Conservation (phyloP, 2,329 filamentous ascomycete species). For the Verticillium nubilum region DNA sequence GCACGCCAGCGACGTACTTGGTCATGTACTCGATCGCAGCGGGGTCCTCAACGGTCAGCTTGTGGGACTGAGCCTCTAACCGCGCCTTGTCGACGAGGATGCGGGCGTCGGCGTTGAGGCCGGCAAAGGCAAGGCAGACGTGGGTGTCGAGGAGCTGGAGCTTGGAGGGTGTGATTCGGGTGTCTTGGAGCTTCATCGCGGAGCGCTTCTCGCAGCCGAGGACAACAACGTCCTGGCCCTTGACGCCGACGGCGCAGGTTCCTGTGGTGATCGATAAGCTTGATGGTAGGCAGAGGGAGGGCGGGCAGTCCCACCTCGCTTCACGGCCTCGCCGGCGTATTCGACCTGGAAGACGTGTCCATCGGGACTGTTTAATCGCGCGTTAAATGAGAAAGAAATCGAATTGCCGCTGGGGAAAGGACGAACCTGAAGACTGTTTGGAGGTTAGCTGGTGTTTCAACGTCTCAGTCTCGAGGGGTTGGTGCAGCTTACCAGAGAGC, state of each 20-base stretch:
- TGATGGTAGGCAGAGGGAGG: conserved; percentile 14
- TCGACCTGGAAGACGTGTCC: conserved; percentile 99
- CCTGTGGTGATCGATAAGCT: conserved; percentile 42
- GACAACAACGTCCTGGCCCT: conserved; percentile 90
- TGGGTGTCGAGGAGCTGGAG: conserved; percentile 94
- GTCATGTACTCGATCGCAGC: conserved; percentile 99
- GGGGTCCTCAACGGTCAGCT: conserved; percentile 93
- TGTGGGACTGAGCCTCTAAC: conserved; percentile 94
- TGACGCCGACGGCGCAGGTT: conserved; percentile 96
- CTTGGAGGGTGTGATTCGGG: conserved; percentile 97
- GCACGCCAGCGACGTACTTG: conserved; percentile 95
- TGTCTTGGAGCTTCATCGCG: conserved; percentile 99
- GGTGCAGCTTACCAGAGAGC: conserved; percentile 73
- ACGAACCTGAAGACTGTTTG: conserved; percentile 75
- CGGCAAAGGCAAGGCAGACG: conserved; percentile 94
- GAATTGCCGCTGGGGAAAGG: conserved; percentile 8
- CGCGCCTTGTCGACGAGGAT: conserved; percentile 98
- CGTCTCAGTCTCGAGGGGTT: conserved; percentile 5
- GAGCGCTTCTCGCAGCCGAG: conserved; percentile 98
- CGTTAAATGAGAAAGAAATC: conserved; percentile 33
- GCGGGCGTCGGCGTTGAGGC: conserved; percentile 93
- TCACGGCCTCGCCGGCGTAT: conserved; percentile 97
- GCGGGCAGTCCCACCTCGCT: conserved; percentile 64
- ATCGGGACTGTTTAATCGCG: conserved; percentile 70
- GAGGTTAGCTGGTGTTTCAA: conserved; percentile 31